Conservation (phyloP, 1,284 basidiomycete species). For the Fomitopsis pinicola region DNA sequence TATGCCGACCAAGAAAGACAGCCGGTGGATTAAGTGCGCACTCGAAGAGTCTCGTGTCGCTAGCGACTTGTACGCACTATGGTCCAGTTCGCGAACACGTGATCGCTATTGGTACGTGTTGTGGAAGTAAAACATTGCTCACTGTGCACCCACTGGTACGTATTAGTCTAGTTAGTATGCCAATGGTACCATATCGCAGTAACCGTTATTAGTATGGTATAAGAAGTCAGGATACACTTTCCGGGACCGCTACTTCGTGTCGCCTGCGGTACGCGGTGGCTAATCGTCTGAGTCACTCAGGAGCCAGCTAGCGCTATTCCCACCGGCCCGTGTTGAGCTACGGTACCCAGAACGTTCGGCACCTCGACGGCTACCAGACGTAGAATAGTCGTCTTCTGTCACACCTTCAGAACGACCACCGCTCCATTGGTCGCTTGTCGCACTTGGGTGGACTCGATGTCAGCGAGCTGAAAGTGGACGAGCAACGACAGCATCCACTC, state of each 20-base stretch:
- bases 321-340: neutral
- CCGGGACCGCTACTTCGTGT: neutral
- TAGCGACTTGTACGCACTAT: no score
- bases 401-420: neutral
- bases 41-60: no score
- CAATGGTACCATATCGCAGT: neutral
- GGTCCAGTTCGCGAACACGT: no score
- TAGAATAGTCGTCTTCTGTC: neutral
- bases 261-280: neutral
- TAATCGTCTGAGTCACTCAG: neutral
- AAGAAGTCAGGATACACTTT: neutral
- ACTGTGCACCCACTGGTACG: no score
- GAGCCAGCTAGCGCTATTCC: neutral
- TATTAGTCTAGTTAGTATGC: neutral
- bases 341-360: neutral
- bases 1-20: no score
- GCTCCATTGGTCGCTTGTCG: neutral
- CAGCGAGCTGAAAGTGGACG: no score
- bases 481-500: neutral
- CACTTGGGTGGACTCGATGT: no score
- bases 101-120: no score
- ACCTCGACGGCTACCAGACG: neutral
- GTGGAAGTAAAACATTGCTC: no score
- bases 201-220: neutral
- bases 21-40: no score